Base-by-base conservation (phyloP, 2,329 filamentous ascomycete species). In the Alternaria solani region DNA sequence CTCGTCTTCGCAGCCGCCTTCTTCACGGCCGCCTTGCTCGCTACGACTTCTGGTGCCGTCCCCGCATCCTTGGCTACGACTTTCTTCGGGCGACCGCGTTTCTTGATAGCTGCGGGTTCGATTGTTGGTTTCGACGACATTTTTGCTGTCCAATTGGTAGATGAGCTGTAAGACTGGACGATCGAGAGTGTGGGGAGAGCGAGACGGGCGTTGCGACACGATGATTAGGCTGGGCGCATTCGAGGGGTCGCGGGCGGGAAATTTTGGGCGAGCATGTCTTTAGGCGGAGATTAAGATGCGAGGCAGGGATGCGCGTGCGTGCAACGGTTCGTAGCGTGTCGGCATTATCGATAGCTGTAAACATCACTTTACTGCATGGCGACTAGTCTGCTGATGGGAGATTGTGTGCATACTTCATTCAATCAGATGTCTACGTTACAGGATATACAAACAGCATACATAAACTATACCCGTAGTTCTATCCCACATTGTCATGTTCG, bases 41-140 rank as follows among this genome's bases (percentile, higher is more conserved):
- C 62, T 30, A 59, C 64, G n/a, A 49, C 59, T 9, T 46, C 57
- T 26, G 55, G 51, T 36, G 42, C 51, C 36, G 57, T 30, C 53
- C 42, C 56, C 26, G 56, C 63, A 36, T 68, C 65, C 48, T 69
- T 72, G 16, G 55, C 63, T 36, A 67, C 70, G 28, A 70, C 69
- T 55, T 77, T 78, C 65, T 69, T 77, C 41, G 74, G 73, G 28
- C 73, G 67, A 36, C 73, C 74, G 61, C 75, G 74, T 62, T 77
- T 77, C 63, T 72, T 73, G 9, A 57, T 55, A 12, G 57, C 61
- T 30, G 61, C 44, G 23, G 69, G 57, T 42, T 68, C 65, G 26
- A 61, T 48, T 1, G 62, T 58, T 16, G 61, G 25, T 3, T 57
- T 51, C 55, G 68, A 59, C 44, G 67, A 64, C 60, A 65, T 67